Base-by-base conservation (phyloP, 116 monocot species). In the Phalaenopsis hybrid region DNA sequence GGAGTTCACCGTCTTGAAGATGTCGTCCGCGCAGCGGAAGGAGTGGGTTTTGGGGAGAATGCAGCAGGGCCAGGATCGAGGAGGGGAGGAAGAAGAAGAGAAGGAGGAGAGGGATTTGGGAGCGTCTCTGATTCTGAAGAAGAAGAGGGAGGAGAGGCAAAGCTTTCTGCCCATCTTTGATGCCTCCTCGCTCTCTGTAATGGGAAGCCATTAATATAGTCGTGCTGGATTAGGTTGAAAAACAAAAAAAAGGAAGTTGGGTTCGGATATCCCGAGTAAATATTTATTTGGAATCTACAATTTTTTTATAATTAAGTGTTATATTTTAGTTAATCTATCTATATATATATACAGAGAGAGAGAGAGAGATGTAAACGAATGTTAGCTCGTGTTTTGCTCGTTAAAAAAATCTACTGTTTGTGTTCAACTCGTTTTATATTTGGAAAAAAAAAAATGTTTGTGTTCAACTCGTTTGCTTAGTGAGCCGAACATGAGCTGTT, bases 1-100 rank as follows among this genome's bases (percentile, higher is more conserved):
- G 76, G 90, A 85, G 87, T 90, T 90, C 61, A 82, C 81, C 15
- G 87, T 87, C 85, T 85, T 90, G 81, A 76, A 83, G 75, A 85
- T 33, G 20, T 46, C 12, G 21, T 75, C n/a, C n/a, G n/a, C 67
- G 11, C 67, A 44, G 50, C 81, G 74, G 57, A 85, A 85, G 37
- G 87, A 87, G 10, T 44, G 75, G 49, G 87, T 84, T 55, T 46
- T 77, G 6, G 87, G 74, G 49, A 84, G 50, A 17, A 44, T 79
- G 59, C 87, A 87, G 18, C 84, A 84, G 10, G 83, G 81, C 87
- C 87, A 84, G 0, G 48, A 7, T 8, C 8, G 10, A 48, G 48
- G 10, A 48, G 48, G 1, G 1, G 48, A 48, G 10, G 48, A 82
- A 46, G 87, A 49, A 79, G 81, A 73, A 55, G 67, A 41, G 18